A percentile compares a stretch with the other conserved stretches of the same genome.
Conservation (phyloP, 345 rosid species). For the sweet orange (Citrus sinensis) region DVS_A1.0 CM039164.1:2370501-2371000, state of each 20-base stretch:
- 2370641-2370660: neutral
- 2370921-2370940: neutral
- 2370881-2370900: neutral
- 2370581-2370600: neutral
- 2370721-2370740: neutral
- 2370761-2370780: neutral
- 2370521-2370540: too few species aligned
- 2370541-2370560: neutral
- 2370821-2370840: slow-evolving; percentile 20
- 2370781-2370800: neutral
- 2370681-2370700: slow-evolving; percentile 12
- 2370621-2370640: neutral
- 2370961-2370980: neutral
- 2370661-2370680: neutral
- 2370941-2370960: neutral
- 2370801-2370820: slow-evolving; percentile 14
- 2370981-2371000: too few species aligned
- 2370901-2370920: neutral
- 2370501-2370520: neutral
- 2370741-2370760: slow-evolving; percentile 10
- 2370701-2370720: neutral
- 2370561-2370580: neutral
- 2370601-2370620: neutral
- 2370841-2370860: slow-evolving; percentile 23
- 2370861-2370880: neutral